Percentiles rank a stretch among this genome's conserved stretches.
These are phyloP conservation scores for Jaapia argillacea DNA, from an alignment of 768 basidiomycete species.

Conservation along the genomic window DNA sequence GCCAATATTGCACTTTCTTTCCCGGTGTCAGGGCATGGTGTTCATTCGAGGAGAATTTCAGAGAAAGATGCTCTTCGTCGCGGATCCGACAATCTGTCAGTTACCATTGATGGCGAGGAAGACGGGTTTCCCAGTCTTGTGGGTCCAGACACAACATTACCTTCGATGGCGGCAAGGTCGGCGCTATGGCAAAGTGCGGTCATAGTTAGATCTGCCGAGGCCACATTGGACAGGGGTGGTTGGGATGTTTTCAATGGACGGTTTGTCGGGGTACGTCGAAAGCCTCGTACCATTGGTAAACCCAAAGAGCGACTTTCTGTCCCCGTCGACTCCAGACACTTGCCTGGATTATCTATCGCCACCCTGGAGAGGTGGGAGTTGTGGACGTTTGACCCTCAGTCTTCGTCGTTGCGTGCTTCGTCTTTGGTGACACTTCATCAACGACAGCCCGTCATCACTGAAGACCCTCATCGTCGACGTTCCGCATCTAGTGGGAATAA, in stretches of 20 bases:
- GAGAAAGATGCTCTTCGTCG: conserved; percentile 54
- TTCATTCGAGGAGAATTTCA: conserved; percentile 62
- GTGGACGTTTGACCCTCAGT: conserved; percentile 63
- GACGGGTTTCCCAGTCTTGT: conserved; percentile 17
- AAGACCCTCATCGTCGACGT: not conserved
- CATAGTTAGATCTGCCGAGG: conserved; percentile 41
- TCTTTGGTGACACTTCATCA: conserved; percentile 36
- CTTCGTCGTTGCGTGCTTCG: conserved; percentile 37
- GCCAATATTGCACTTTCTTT: conserved; percentile 54
- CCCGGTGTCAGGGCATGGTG: conserved; percentile 74
- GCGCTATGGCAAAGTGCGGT: conserved; percentile 53
- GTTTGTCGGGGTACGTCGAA: conserved; percentile 63
- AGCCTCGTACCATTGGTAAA: conserved; percentile 31
- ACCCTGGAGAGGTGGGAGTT: conserved; percentile 77
- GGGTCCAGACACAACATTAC: too few species aligned
- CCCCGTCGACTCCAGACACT: conserved; percentile 7
- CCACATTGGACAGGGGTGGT: conserved; percentile 62
- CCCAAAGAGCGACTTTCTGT: conserved; percentile 16
- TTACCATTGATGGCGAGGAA: conserved; percentile 37
- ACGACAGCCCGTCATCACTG: conserved; percentile 13
- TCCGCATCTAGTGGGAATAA: conserved; percentile 7
- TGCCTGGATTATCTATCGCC: conserved; percentile 43
- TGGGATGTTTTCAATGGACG: conserved; percentile 59
- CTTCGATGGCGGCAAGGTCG: too few species aligned
- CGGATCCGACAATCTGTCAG: conserved; percentile 32